A percentile compares a stretch with the other conserved stretches of the same genome.
Conservation (phyloP, 495 filamentous ascomycete genomes). For the Podospora pseudoanserina region DNA sequence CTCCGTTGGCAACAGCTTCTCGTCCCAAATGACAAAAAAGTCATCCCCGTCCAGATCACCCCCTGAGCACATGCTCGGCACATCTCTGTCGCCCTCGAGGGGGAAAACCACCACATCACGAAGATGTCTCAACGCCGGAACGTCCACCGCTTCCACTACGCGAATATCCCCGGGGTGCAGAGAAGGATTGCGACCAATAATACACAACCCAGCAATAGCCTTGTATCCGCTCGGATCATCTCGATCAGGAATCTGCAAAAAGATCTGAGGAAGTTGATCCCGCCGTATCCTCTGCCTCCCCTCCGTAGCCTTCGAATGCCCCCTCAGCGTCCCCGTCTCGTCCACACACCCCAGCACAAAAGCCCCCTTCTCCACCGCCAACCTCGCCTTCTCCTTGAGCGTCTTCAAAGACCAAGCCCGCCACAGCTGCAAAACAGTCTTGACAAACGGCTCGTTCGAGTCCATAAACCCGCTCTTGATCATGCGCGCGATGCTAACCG, state of each 20-base stretch:
- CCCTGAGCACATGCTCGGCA: constrained; percentile 92
- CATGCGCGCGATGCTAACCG: constrained; percentile 68
- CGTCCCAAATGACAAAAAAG: constrained; percentile 91
- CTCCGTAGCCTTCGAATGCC: constrained; percentile 45
- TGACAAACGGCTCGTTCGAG: constrained; percentile 71
- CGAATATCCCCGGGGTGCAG: constrained; percentile 92
- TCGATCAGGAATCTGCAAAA: constrained; percentile 67
- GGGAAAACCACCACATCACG: constrained; percentile 85
- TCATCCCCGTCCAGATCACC: constrained; percentile 97
- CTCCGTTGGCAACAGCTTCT: constrained; percentile 62
- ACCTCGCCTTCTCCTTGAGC: constrained; percentile 89
- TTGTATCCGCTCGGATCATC: constrained; percentile 50
- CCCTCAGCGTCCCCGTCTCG: constrained; percentile 71
- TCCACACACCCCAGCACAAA: constrained; percentile 88
- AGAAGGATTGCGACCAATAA: constrained; percentile 88
- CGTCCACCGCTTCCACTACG: constrained; percentile 79
- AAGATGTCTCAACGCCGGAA: constrained; percentile 66
- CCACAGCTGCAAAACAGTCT: constrained; percentile 72
- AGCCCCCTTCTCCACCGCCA: constrained; percentile 76
- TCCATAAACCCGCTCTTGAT: constrained; percentile 76
- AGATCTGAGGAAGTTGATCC: constrained; percentile 74
- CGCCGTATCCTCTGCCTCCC: constrained; percentile 34
- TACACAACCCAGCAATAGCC: constrained; percentile 72
- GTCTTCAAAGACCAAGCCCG: constrained; percentile 76
- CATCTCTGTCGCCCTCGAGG: constrained; percentile 73